Evolutionary conservation across 106 monocot genomes (phyloP).

Genomic region (Dendrobium catenatum): DNA sequence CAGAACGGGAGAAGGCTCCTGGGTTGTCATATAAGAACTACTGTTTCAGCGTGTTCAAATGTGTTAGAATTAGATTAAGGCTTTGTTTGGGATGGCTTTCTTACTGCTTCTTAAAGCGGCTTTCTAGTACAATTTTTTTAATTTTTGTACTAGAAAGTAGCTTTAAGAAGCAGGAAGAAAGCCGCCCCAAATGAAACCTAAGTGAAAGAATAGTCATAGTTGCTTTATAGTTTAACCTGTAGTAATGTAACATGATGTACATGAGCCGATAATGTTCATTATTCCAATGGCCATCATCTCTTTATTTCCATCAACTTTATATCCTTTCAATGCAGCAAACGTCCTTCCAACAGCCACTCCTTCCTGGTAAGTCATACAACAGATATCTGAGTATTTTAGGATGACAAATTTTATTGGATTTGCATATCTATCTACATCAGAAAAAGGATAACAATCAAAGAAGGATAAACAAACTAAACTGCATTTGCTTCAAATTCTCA

Average conservation of each 20-base stretch:
- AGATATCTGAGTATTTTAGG: neutral
- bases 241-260: conserved; percentile 83
- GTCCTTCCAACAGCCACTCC: conserved; percentile 93
- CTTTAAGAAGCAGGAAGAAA: no score
- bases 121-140: no score
- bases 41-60: neutral
- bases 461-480: no score
- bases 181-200: no score
- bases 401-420: no score
- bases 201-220: neutral
- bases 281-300: conserved; percentile 98
- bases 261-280: conserved; percentile 91
- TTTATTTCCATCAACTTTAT: conserved; percentile 91
- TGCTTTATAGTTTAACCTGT: conserved; percentile 36
- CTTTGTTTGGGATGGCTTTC: no score
- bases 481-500: no score
- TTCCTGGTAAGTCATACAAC: conserved; percentile 39
- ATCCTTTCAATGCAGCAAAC: conserved; percentile 79
- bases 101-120: no score
- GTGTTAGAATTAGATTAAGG: neutral
- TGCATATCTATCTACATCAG: no score
- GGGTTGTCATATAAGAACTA: neutral
- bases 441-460: no score
- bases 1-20: conserved; percentile 92
- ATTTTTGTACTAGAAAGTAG: no score